Percentiles rank a stretch among this genome's conserved stretches.
These are phyloP conservation scores for Boletus bicolor DNA, from an alignment of 768 basidiomycete species.

Conservation along the genomic window DNA sequence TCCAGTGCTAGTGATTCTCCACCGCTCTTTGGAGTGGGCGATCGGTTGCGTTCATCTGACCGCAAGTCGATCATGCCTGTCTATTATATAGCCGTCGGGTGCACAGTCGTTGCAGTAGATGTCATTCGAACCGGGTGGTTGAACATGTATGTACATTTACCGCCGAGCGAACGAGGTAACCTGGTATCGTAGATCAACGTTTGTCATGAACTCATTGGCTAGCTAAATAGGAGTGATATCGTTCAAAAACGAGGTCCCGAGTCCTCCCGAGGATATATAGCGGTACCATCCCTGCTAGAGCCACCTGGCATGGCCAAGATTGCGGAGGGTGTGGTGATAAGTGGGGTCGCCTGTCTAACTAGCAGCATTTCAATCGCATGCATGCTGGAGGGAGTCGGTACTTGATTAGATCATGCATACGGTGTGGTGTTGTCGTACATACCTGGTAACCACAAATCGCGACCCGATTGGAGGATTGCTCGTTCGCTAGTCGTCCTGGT, in stretches of 20 bases:
- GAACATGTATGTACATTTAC: no score
- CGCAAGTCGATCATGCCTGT: no score
- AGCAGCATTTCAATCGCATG: conserved; percentile 1
- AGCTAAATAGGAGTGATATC: conserved; percentile 14
- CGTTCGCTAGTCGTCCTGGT: conserved; percentile 7
- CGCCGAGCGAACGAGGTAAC: no score
- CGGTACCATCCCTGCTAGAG: background rate
- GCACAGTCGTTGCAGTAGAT: no score
- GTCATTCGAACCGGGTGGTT: no score
- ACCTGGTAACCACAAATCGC: conserved; percentile 11
- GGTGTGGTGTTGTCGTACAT: background rate
- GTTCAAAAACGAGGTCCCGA: background rate
- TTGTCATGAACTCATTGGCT: background rate
- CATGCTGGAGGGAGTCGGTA: background rate
- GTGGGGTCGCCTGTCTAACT: background rate
- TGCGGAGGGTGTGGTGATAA: background rate
- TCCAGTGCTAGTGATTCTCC: no score
- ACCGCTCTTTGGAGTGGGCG: no score
- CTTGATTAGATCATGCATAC: conserved; percentile 8
- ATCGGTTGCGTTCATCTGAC: no score
- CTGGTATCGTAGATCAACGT: no score
- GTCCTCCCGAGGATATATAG: conserved; percentile 3
- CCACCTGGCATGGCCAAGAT: background rate
- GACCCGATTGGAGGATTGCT: conserved; percentile 1
- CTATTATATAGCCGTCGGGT: no score